A percentile compares a stretch with the other conserved stretches of the same genome.
phyloP scores from a whole-genome alignment of 768 basidiomycete genomes.

The Pulveroboletus sp. region DNA sequence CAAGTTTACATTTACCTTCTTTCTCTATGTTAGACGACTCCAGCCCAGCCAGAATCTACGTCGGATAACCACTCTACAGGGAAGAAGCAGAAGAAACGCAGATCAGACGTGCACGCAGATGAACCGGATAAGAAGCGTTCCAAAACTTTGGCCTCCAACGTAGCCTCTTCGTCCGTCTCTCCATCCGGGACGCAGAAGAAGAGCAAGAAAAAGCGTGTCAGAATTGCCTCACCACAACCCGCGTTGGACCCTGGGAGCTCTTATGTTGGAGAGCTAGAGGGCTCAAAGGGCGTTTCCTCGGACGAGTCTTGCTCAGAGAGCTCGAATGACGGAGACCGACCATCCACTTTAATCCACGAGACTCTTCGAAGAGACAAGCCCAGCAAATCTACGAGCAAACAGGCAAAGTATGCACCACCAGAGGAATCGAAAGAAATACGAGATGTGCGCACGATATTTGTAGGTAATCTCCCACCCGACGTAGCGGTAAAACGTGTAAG shows the following conservation, averaged over 20 bases:
- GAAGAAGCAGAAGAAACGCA: constrained; percentile 15
- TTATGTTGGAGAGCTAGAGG: not conserved
- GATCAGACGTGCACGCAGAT: constrained; percentile 11
- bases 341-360: constrained; percentile 59
- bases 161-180: constrained; percentile 22
- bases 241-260: not conserved
- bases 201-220: constrained; percentile 8
- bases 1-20: constrained; percentile 16
- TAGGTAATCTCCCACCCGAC: constrained; percentile 82
- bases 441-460: constrained; percentile 82
- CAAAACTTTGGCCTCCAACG: constrained; percentile 5
- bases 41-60: constrained; percentile 1
- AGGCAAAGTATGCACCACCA: constrained; percentile 50
- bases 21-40: constrained; percentile 4
- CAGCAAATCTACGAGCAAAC: constrained; percentile 27
- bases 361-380: constrained; percentile 36
- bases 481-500: constrained; percentile 74
- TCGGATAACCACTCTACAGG: constrained; percentile 1
- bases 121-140: constrained; percentile 17
- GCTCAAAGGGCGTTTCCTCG: constrained; percentile 2
- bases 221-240: not conserved
- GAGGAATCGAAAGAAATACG: constrained; percentile 72
- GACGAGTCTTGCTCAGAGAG: constrained; percentile 29
- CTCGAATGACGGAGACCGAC: constrained; percentile 32
- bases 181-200: constrained; percentile 12